phyloP scores from a whole-genome alignment of 306 rosid species.

The Crotalaria pallida region DNA sequence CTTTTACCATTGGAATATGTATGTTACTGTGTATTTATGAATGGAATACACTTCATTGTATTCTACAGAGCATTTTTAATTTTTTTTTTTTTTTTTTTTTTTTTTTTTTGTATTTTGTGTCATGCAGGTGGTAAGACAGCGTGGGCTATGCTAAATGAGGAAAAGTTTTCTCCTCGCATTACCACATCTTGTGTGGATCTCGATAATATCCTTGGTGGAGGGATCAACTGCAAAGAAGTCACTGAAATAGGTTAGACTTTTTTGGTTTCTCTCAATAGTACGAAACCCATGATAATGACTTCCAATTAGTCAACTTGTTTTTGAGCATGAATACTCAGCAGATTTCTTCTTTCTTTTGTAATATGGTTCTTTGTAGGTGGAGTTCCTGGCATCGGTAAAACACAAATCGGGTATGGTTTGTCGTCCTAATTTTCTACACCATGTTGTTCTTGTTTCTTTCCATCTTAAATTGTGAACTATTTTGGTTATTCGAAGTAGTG shows the following conservation, averaged over 20 bases:
- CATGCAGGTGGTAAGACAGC: constrained; percentile 78
- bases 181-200: constrained; percentile 76
- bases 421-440: constrained; percentile 4
- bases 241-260: constrained; percentile 71
- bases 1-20: neutral
- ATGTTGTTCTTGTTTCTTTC: neutral
- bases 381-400: constrained; percentile 95
- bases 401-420: constrained; percentile 77
- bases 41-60: neutral
- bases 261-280: neutral
- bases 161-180: constrained; percentile 47
- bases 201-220: constrained; percentile 85
- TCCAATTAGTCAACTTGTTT: neutral
- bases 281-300: neutral
- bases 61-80: neutral
- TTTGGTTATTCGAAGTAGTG: constrained; percentile 2
- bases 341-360: constrained; percentile 4
- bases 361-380: constrained; percentile 56
- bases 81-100: neutral
- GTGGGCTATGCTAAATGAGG: constrained; percentile 87
- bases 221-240: constrained; percentile 81
- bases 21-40: neutral
- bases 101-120: neutral
- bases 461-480: neutral
- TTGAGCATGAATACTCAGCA: neutral